Conservation (phyloP, 2,329 filamentous ascomycete species). For the Ophiostoma sp. region DNA sequence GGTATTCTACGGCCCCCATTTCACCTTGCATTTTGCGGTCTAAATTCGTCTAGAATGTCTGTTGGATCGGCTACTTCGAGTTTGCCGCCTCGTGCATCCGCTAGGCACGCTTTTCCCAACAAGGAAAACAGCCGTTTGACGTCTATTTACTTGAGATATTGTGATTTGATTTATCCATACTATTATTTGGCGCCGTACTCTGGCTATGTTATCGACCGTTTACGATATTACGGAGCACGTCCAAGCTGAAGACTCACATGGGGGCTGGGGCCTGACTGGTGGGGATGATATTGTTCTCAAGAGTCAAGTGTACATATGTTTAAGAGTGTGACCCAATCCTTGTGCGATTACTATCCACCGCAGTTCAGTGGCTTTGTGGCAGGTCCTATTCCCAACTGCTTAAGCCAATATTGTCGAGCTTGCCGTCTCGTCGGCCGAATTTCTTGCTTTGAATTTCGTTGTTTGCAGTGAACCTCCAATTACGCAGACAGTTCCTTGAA, state of each 20-base stretch:
- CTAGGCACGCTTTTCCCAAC: constrained; percentile 10
- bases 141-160: too few species aligned
- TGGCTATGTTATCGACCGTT: neutral
- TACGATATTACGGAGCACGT: neutral
- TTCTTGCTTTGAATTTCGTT: neutral
- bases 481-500: neutral
- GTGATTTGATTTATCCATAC: neutral
- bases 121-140: neutral
- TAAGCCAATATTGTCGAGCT: neutral
- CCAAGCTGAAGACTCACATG: neutral
- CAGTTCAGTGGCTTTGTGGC: neutral
- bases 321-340: neutral
- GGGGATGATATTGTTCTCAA: neutral
- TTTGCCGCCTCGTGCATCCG: neutral
- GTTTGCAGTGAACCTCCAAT: neutral
- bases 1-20: neutral
- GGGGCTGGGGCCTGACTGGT: neutral
- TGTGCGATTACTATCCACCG: neutral
- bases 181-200: neutral
- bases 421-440: neutral
- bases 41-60: neutral
- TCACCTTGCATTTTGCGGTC: neutral
- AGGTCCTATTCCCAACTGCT: neutral
- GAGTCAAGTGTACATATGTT: neutral
- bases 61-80: neutral